Base-by-base conservation (phyloP, 805 yeast species). In the Candida maris region DNA sequence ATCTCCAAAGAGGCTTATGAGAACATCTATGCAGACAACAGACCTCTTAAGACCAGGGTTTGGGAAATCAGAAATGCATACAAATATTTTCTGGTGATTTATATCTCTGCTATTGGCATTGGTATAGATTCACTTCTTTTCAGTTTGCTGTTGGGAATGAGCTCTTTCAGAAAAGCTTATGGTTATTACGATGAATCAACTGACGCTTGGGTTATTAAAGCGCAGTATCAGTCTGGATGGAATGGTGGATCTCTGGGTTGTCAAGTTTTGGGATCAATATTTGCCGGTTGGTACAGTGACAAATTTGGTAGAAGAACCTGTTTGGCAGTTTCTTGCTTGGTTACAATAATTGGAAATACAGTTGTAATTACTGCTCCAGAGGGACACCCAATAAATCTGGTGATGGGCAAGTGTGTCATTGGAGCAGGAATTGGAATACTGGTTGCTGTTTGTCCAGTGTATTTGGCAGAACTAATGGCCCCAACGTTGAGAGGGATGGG, bases 401-500 rank as follows among this genome's bases (percentile, higher is more conserved):
- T 31, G 19, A 31, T 31, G 34, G 34, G 34, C 6, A 31, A 31
- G 20, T 31, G 34, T 23, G 34, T 31, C 7, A 31, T 31, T 14
- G 34, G 34, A 4, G 19, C 21, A 10, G 34, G 34, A 15, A 31
- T 31, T 14, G 34, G 34, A 10, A 31, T 31, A 9, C 14, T 31
- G 34, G 34, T 31, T 16, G 21, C 34, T 4, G 23, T 27, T 3
- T 31, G 34, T 17, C 34, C 34, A 5, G 34, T 31, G 7, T 31
- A 14, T 22, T 14, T 31, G 34, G 21, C 34, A 13, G 34, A 31
- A 20, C 18, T 31, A 8, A 31, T 31, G 34, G 19, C 34, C 5
- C 34, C 34, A 23, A 31, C 27, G 15, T 20, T 31, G 34, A n/a
- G 27, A 23, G 34, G 34, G 4, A 22, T 31, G n/a, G 34, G 34